A percentile compares a stretch with the other conserved stretches of the same genome.
Conservation (phyloP, 208 protist genomes). For the Trypanosoma scelopori region DNA sequence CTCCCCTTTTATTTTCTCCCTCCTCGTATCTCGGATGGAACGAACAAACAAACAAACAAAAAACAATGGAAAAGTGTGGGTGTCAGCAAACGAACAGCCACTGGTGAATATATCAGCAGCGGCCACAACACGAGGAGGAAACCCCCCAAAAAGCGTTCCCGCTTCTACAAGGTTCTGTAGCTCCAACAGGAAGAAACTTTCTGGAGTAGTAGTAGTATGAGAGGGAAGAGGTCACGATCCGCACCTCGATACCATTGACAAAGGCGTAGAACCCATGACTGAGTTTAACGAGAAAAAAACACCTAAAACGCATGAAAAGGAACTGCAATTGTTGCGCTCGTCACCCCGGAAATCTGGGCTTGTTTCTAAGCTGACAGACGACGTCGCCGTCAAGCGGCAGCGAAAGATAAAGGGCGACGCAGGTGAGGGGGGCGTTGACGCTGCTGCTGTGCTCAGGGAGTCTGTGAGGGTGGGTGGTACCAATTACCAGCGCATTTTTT, state of each 20-base stretch:
- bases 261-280: background rate
- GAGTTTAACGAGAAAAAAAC: background rate
- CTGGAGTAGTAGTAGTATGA: too few relatives aligned
- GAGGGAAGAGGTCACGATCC: too few relatives aligned
- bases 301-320: background rate
- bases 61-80: background rate
- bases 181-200: too few relatives aligned
- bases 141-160: background rate
- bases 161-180: background rate
- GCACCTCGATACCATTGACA: too few relatives aligned
- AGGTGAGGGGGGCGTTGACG: background rate
- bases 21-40: background rate
- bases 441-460: background rate
- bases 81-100: background rate
- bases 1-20: background rate
- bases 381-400: too few relatives aligned
- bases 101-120: background rate
- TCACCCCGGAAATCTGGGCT: too few relatives aligned
- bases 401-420: too few relatives aligned
- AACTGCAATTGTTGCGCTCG: background rate
- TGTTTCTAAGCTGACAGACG: too few relatives aligned
- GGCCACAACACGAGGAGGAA: background rate
- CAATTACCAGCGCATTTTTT: background rate
- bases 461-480: slow-evolving; percentile 3
- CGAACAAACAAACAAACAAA: too few relatives aligned